Evolutionary conservation across 768 basidiomycete species (phyloP), one percentile per base, ranked within the genome.

Genomic region (Calocera viscosa): DNA sequence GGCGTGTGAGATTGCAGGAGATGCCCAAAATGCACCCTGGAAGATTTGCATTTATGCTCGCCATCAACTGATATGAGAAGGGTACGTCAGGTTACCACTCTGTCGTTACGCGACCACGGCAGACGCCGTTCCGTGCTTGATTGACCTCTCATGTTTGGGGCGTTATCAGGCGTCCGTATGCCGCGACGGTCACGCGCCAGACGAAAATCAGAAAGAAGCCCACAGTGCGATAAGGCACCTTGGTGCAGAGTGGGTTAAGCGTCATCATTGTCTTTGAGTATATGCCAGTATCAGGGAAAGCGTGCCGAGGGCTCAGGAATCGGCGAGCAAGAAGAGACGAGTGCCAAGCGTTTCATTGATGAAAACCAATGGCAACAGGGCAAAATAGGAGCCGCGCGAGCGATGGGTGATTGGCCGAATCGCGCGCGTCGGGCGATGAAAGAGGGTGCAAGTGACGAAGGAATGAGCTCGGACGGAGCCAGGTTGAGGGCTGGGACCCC

Each of bases 381-480:
- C 53, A 60, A 60, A 60, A 60, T 60, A 60, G 53, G 19, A 47
- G 43, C 43, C 43, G 43, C 19, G 16, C 24, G 43, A 19, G 43
- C 8, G 19, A 24, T 7, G 43, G 8, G 11, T 60, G 53, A 60
- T 28, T 60, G 30, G 53, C 11, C 26, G 2, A 11, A 26, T 60
- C 43, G 30, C 53, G 53, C 53, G 53, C 19, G 53, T 60, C 53
- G 53, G 53, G 22, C 53, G 53, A 60, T 32, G 53, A 60, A 60
- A 60, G 53, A 60, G 53, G 53, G 53, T 60, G 53, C 53, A 60
- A 60, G 53, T 60, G 53, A 60, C 53, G 53, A 60, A 32, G 53
- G 53, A 10, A 60, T 17, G 26, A 32, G 53, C 26, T 28, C 26
- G 53, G 30, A 60, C 53, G 53, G 53, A 60, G 30, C 53, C 53